A percentile compares a stretch with the other conserved stretches of the same genome.
phyloP scores from a whole-genome alignment of 164 flowering plant genomes.

The Magnolia sinica region DNA sequence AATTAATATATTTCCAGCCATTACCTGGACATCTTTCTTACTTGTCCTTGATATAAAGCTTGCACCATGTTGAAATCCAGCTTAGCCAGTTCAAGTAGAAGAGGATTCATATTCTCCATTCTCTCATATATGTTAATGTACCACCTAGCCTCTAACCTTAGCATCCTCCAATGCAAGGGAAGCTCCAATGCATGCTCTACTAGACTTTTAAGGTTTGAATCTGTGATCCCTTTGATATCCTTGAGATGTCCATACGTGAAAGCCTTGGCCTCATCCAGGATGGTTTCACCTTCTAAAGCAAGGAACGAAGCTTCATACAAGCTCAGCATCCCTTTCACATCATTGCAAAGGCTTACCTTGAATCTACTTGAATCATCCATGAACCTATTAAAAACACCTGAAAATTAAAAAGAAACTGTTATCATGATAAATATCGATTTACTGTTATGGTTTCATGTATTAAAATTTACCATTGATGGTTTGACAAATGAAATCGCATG shows the following conservation, averaged over 20 bases:
- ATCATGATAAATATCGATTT: no score
- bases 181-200: slow-evolving; percentile 32
- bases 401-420: no score
- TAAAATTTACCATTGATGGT: no score
- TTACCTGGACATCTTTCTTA: slow-evolving; percentile 29
- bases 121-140: slow-evolving; percentile 19
- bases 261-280: slow-evolving; percentile 24
- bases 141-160: slow-evolving; percentile 35
- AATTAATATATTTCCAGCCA: no score
- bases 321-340: no score
- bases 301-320: slow-evolving; percentile 34
- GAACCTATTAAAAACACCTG: no score
- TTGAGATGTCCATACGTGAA: slow-evolving; percentile 18
- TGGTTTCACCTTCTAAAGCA: slow-evolving; percentile 25
- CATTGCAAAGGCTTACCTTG: no score
- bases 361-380: no score
- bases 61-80: slow-evolving; percentile 43
- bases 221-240: not conserved
- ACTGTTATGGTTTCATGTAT: no score
- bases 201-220: slow-evolving; percentile 8
- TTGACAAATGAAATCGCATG: not conserved
- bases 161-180: slow-evolving; percentile 31
- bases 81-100: slow-evolving; percentile 33
- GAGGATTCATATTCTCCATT: slow-evolving; percentile 4
- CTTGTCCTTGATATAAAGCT: slow-evolving; percentile 33